A percentile compares a stretch with the other conserved stretches of the same genome.
These are phyloP conservation scores for Elsinoe ampelina DNA, from an alignment of 2,329 filamentous ascomycete genomes.

Conservation along the genomic window DNA sequence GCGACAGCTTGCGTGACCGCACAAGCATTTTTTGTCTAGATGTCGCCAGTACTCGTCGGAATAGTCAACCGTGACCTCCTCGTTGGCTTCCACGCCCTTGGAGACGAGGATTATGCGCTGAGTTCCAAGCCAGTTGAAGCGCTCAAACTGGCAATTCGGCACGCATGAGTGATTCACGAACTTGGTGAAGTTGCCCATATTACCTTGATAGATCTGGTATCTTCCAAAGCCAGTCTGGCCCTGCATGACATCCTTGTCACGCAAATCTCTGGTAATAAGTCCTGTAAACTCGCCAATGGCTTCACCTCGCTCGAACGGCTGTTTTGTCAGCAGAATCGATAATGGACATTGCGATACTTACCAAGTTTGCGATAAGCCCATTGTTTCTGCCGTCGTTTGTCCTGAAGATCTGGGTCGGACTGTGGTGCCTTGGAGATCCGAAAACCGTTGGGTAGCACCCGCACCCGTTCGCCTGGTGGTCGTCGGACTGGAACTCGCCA, in stretches of 20 bases:
- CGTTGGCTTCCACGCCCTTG: conserved; percentile 44
- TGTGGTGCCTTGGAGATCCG: conserved; percentile 26
- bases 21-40: conserved; percentile 47
- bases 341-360: neutral
- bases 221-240: conserved; percentile 20
- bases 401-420: conserved; percentile 45
- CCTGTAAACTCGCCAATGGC: conserved; percentile 50
- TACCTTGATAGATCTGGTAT: conserved; percentile 52
- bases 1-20: conserved; percentile 44
- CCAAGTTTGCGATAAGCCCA: conserved; percentile 38
- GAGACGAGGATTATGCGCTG: conserved; percentile 49
- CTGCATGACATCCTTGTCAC: conserved; percentile 48
- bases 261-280: conserved; percentile 43
- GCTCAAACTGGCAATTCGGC: conserved; percentile 48
- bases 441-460: conserved; percentile 47
- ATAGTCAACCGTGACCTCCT: conserved; percentile 51
- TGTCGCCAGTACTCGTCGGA: conserved; percentile 50
- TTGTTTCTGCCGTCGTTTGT: conserved; percentile 48
- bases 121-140: conserved; percentile 48
- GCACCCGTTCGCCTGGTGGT: conserved; percentile 41
- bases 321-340: neutral
- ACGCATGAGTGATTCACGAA: conserved; percentile 53
- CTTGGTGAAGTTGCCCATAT: conserved; percentile 47
- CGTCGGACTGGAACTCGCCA: conserved; percentile 42
- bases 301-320: conserved; percentile 42